Conservation (phyloP, 176 grass and related monocot genomes). For the Musa itinerans region DNA sequence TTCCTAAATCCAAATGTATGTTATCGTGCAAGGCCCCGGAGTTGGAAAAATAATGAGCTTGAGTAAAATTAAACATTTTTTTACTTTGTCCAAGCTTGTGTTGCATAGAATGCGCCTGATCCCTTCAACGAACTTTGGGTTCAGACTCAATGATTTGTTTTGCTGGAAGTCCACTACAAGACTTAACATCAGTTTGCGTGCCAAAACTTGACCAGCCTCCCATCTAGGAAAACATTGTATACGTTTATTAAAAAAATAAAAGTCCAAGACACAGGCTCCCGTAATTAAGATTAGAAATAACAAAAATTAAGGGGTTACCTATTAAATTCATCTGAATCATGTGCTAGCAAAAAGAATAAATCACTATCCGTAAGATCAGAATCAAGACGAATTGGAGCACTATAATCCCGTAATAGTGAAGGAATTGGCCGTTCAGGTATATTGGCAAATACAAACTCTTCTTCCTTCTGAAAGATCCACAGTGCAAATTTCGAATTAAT, state of each 20-base stretch:
- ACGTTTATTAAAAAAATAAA: constrained; percentile 19
- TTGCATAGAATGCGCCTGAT: constrained; percentile 64
- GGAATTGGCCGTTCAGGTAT: constrained; percentile 76
- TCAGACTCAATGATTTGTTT: constrained; percentile 61
- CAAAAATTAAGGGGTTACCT: constrained; percentile 27
- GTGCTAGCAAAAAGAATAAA: constrained; percentile 91
- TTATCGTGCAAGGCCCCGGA: constrained; percentile 16
- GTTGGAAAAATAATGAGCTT: not conserved
- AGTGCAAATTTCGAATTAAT: not conserved
- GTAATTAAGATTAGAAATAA: not conserved
- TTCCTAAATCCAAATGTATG: constrained; percentile 43
- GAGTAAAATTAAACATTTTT: not conserved
- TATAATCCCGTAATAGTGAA: constrained; percentile 85
- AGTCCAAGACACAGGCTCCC: not conserved
- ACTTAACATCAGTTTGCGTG: constrained; percentile 90
- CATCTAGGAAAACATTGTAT: constrained; percentile 40
- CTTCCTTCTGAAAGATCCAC: constrained; percentile 65
- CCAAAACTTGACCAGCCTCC: constrained; percentile 94
- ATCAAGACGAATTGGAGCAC: constrained; percentile 90
- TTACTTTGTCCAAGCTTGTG: constrained; percentile 77
- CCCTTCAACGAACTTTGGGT: constrained; percentile 79
- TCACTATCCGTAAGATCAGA: constrained; percentile 77
- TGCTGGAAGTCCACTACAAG: constrained; percentile 88
- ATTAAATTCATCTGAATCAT: constrained; percentile 99
- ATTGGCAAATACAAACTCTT: constrained; percentile 75